These are phyloP conservation scores for Coffea humblotiana DNA, from an alignment of 305 asterid genomes.

Conservation along the genomic window DNA sequence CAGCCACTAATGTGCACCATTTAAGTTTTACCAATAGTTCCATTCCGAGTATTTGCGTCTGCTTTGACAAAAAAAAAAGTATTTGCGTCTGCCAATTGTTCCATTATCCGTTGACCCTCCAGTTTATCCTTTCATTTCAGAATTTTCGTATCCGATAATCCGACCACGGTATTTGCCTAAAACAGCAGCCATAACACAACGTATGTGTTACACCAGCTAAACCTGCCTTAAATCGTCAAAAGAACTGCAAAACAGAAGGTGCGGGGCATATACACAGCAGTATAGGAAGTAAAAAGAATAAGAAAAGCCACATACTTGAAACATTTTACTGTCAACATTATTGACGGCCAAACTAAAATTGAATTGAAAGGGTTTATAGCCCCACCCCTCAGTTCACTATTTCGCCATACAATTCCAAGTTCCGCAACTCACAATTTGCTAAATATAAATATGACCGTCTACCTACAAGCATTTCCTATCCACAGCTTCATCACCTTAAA, in stretches of 20 bases:
- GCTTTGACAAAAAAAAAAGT: too few species aligned
- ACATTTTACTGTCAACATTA: constrained; percentile 4
- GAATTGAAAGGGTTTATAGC: background rate
- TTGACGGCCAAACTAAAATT: background rate
- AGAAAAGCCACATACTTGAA: background rate
- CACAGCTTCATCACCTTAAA: background rate
- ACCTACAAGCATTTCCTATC: background rate
- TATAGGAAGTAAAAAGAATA: background rate
- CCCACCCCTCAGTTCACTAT: background rate
- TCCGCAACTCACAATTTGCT: background rate
- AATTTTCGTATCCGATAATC: too few species aligned
- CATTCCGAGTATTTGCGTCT: too few species aligned
- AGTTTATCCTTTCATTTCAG: too few species aligned
- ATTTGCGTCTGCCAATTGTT: too few species aligned
- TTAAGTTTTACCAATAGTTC: too few species aligned
- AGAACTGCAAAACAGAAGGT: too few species aligned
- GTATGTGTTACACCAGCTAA: background rate
- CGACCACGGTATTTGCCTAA: too few species aligned
- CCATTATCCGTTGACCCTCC: too few species aligned
- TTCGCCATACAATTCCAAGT: background rate
- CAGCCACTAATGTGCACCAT: background rate
- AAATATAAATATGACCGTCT: background rate
- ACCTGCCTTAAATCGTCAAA: too few species aligned
- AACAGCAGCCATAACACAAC: background rate
- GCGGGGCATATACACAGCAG: too few species aligned